Base-by-base conservation (phyloP, 2,329 filamentous ascomycete species). In the Neoscytalidium dimidiatum region DNA sequence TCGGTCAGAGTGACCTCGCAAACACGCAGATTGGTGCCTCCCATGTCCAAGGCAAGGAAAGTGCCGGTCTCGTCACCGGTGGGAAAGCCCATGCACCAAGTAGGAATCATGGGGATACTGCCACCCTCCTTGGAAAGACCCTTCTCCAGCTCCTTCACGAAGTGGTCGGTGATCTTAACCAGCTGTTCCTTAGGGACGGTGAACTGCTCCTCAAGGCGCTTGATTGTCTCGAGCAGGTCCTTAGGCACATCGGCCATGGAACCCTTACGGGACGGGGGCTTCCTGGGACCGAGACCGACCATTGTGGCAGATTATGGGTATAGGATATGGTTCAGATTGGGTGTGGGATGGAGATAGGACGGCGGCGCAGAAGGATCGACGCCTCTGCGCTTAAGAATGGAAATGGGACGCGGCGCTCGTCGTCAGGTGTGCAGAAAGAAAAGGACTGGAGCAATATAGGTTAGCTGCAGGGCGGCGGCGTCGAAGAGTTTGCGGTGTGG, bases 101-200 rank as follows among this genome's bases (percentile, higher is more conserved):
- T 97, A 66, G 94, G 91, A 80, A 97, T 97, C 94, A 98, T 98
- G 68, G 94, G 94, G 79, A 99, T 98, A 77, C 90, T 96, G 67
- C 93, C 94, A 68, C 94, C 94, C 80, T 96, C 90, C 66, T 93
- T 90, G 63, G 86, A 91, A 62, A 98, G 84, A 90, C 92, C 93
- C 80, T 96, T 96, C 68, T 89, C 86, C 63, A 99, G 86, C 83
- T 99, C 95, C 35, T 85, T 85, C 58, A 96, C 85, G 77, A 99
- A 99, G 78, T 97, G 94, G 62, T 91, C 84, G 46, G 92, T 94
- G 74, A 99, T 94, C 69, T 90, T 80, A 86, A 98, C 98, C 64
- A 98, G 87, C 82, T 92, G 96, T 41, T 85, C 80, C 0, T 85
- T 85, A 69, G 90, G 86, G 51, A 98, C 88, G 11, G 89, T 91